Evolutionary conservation across 2,329 filamentous ascomycete species (phyloP).

Genomic region (Pseudogymnoascus sp.): DNA sequence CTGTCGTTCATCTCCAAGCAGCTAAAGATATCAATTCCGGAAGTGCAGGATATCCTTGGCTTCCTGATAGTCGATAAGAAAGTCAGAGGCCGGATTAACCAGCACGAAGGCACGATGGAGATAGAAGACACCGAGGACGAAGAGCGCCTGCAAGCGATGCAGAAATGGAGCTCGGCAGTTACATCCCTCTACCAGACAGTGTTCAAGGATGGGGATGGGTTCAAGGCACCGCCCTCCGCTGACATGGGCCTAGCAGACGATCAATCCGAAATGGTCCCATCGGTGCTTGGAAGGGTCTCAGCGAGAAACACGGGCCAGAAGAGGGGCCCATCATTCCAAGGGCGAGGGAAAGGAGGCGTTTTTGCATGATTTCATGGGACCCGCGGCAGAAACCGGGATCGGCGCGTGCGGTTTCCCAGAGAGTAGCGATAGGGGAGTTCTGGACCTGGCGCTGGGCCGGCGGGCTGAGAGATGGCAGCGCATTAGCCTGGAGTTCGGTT

Average conservation of each 20-base stretch:
- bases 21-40: constrained; percentile 74
- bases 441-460: background rate
- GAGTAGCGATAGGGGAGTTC: background rate
- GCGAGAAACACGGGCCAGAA: background rate
- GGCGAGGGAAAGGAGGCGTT: background rate
- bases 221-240: constrained; percentile 29
- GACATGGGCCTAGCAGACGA: background rate
- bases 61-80: constrained; percentile 89
- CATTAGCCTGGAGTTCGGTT: background rate
- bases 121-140: constrained; percentile 68
- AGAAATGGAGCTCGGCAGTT: constrained; percentile 65
- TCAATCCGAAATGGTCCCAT: background rate
- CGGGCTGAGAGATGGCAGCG: background rate
- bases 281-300: background rate
- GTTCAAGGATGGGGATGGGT: constrained; percentile 72
- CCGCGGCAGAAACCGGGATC: background rate
- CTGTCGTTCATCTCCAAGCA: constrained; percentile 80
- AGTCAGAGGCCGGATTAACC: constrained; percentile 81
- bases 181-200: constrained; percentile 62
- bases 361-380: background rate
- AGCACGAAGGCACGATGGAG: constrained; percentile 75
- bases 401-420: background rate
- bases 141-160: constrained; percentile 66
- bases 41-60: constrained; percentile 92
- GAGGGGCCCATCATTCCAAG: background rate